These are phyloP conservation scores for Colletotrichum falcatum DNA, from an alignment of 2,329 filamentous ascomycete genomes.

Conservation along the genomic window DNA sequence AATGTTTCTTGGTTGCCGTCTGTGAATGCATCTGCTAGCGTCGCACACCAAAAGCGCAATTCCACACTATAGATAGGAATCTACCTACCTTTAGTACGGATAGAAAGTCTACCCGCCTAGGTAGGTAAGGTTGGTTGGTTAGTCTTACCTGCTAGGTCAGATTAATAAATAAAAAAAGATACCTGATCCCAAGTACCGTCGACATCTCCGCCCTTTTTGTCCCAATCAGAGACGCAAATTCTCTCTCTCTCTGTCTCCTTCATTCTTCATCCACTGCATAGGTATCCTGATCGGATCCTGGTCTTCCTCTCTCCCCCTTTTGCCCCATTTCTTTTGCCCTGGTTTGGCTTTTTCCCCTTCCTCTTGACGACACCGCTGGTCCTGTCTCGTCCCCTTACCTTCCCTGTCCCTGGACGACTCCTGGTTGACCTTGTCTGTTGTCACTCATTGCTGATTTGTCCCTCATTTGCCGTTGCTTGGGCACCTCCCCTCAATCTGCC, in stretches of 20 bases:
- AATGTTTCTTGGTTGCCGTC: neutral
- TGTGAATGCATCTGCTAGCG: neutral
- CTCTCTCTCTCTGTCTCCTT: constrained; percentile 6
- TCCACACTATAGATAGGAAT: neutral
- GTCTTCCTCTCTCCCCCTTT: constrained; percentile 27
- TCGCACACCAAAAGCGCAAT: neutral
- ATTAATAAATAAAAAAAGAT: neutral
- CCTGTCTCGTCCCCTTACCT: constrained; percentile 36
- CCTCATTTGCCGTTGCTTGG: constrained; percentile 37
- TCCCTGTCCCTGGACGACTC: constrained; percentile 22
- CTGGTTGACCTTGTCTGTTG: constrained; percentile 16
- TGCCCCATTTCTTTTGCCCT: constrained; percentile 34
- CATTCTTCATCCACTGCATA: constrained; percentile 14
- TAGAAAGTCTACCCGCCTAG: too few species aligned
- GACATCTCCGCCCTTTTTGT: too few species aligned
- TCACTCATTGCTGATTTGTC: constrained; percentile 26
- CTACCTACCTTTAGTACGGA: too few species aligned
- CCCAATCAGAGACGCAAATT: constrained; percentile 15
- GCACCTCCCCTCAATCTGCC: constrained; percentile 35
- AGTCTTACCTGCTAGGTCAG: too few species aligned
- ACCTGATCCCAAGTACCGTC: constrained; percentile 27
- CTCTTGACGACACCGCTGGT: constrained; percentile 37
- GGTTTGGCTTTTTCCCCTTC: neutral
- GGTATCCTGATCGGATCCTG: constrained; percentile 24
- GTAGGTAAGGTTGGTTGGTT: too few species aligned